Evolutionary conservation across 2,329 filamentous ascomycete genomes (phyloP).

Genomic region (Chlorencoelia australis): DNA sequence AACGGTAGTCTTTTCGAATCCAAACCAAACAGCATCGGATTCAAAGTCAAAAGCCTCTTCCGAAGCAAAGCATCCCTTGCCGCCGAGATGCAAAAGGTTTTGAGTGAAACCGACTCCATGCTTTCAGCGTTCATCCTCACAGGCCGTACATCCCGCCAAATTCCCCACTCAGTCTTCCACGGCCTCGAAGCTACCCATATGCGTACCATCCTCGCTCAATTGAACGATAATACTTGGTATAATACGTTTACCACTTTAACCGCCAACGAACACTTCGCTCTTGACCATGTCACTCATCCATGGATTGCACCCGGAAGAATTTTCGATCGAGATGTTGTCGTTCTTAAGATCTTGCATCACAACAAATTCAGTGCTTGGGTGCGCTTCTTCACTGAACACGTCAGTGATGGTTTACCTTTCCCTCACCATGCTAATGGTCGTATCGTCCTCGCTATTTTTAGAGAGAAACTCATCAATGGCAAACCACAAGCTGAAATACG

Average conservation of each 20-base stretch:
- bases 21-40: conserved; percentile 12
- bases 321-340: conserved; percentile 16
- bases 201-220: conserved; percentile 20
- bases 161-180: conserved; percentile 23
- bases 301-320: background rate
- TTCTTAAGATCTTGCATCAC: conserved; percentile 18
- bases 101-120: conserved; percentile 14
- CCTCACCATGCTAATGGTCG: conserved; percentile 5
- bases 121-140: conserved; percentile 20
- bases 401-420: background rate
- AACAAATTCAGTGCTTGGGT: conserved; percentile 16
- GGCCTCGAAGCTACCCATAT: conserved; percentile 22
- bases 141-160: conserved; percentile 2
- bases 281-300: conserved; percentile 10
- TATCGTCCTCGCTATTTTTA: conserved; percentile 18
- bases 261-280: conserved; percentile 8
- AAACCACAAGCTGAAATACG: conserved; percentile 3
- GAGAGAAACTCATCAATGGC: conserved; percentile 17
- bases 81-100: conserved; percentile 16
- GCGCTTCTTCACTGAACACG: conserved; percentile 9
- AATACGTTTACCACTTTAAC: conserved; percentile 17
- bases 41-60: conserved; percentile 20
- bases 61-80: conserved; percentile 22
- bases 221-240: conserved; percentile 20
- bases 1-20: conserved; percentile 18